Conservation (phyloP, 192 early-diverging fungal species). For the Coemansia sp. region DNA sequence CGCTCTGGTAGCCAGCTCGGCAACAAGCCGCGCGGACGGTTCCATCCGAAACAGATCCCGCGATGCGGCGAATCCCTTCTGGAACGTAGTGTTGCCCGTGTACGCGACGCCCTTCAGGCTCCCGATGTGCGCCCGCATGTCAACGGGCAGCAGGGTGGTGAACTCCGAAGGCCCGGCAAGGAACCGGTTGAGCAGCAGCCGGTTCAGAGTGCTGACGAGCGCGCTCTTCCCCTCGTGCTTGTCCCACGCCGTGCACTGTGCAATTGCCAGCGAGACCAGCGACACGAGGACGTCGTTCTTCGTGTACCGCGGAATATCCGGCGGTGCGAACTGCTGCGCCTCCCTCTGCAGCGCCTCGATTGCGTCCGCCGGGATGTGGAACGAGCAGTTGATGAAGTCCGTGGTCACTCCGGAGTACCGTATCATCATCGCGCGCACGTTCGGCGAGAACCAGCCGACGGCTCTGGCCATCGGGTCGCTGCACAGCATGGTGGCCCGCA, state of each 20-base stretch:
- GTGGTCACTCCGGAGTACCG: background rate
- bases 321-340: background rate
- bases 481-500: background rate
- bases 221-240: background rate
- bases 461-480: background rate
- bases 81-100: background rate
- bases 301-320: background rate
- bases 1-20: background rate
- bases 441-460: background rate
- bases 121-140: background rate
- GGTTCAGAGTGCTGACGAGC: background rate
- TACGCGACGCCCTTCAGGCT: background rate
- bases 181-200: background rate
- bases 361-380: background rate
- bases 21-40: background rate
- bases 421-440: background rate
- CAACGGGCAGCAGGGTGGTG: background rate
- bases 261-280: background rate
- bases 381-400: constrained; percentile 1
- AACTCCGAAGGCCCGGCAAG: background rate
- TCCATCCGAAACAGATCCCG: background rate
- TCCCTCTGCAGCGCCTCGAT: background rate
- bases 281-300: constrained; percentile 1
- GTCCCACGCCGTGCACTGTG: background rate
- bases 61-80: background rate